phyloP scores from a whole-genome alignment of 2,329 filamentous ascomycete genomes.

The Colletotrichum chlorophyti region DNA sequence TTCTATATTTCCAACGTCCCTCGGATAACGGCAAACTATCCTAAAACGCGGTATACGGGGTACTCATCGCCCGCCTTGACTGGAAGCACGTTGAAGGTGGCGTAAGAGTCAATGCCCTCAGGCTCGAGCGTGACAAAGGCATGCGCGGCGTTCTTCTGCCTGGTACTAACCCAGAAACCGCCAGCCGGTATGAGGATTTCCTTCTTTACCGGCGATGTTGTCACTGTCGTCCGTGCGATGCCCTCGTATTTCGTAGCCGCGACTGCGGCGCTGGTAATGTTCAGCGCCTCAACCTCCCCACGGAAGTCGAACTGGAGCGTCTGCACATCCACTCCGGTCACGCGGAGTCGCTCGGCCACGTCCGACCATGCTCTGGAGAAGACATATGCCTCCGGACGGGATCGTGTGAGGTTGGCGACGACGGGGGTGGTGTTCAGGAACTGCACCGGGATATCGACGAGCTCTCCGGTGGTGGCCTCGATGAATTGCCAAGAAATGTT shows the following conservation, averaged over 20 bases:
- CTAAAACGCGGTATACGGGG: slow-evolving; percentile 35
- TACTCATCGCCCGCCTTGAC: slow-evolving; percentile 38
- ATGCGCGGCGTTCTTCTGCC: slow-evolving; percentile 39
- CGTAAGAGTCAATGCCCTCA: slow-evolving; percentile 41
- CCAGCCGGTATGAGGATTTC: slow-evolving; percentile 35
- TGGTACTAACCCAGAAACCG: slow-evolving; percentile 39
- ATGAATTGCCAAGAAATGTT: slow-evolving; percentile 35
- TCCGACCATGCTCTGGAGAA: slow-evolving; percentile 38
- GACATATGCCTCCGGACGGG: slow-evolving; percentile 38
- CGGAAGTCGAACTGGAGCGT: slow-evolving; percentile 31
- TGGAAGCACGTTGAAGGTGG: slow-evolving; percentile 38
- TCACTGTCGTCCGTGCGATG: slow-evolving; percentile 32
- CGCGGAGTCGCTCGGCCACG: slow-evolving; percentile 34
- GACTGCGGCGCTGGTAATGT: slow-evolving; percentile 32
- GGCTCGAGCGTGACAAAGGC: slow-evolving; percentile 39
- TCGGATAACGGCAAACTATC: background rate
- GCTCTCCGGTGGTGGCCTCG: slow-evolving; percentile 33
- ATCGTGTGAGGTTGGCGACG: slow-evolving; percentile 36
- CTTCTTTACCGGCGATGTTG: slow-evolving; percentile 27
- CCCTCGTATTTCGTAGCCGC: slow-evolving; percentile 36
- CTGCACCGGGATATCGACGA: slow-evolving; percentile 35
- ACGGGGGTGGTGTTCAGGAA: slow-evolving; percentile 39
- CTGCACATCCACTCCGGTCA: slow-evolving; percentile 35
- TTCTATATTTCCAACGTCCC: no score
- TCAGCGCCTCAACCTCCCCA: slow-evolving; percentile 37